A percentile compares a stretch with the other conserved stretches of the same genome.
These are phyloP conservation scores for Eimeria praecox DNA, from an alignment of 169 alveolate genomes.

Conservation along the genomic window DNA sequence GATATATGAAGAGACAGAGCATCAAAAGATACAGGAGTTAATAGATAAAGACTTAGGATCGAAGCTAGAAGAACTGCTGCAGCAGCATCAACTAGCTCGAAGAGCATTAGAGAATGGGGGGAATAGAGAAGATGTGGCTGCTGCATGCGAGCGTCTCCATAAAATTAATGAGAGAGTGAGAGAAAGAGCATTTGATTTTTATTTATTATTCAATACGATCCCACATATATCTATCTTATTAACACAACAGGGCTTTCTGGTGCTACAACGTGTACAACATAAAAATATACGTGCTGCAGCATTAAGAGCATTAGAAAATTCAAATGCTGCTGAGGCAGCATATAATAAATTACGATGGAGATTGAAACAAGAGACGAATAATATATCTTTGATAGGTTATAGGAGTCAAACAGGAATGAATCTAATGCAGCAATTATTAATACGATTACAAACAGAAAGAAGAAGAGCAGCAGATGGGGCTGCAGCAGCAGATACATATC, in stretches of 20 bases:
- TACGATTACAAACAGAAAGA: background rate
- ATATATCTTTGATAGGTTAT: background rate
- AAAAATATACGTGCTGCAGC: constrained; percentile 22
- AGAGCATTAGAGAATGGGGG: background rate
- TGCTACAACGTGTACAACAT: background rate
- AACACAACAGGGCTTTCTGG: background rate
- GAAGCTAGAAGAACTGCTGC: background rate
- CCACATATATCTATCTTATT: background rate
- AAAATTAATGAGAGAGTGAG: background rate
- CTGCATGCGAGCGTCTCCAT: background rate
- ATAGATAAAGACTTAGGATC: background rate
- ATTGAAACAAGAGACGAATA: background rate
- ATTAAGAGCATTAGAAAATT: background rate
- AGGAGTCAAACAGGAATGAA: background rate
- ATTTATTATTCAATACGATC: background rate
- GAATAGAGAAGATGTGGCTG: background rate
- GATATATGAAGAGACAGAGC: background rate
- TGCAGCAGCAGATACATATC: constrained; percentile 11
- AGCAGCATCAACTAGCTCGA: background rate
- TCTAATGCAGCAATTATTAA: constrained; percentile 4
- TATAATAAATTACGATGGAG: background rate
- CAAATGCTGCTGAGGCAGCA: background rate
- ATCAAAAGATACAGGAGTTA: background rate
- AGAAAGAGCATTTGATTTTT: background rate
- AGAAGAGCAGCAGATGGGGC: constrained; percentile 27